Percentiles rank a stretch among this genome's conserved stretches.
Evolutionary conservation across 345 rosid genomes (phyloP).

Genomic region (Populus ilicifolia): DNA sequence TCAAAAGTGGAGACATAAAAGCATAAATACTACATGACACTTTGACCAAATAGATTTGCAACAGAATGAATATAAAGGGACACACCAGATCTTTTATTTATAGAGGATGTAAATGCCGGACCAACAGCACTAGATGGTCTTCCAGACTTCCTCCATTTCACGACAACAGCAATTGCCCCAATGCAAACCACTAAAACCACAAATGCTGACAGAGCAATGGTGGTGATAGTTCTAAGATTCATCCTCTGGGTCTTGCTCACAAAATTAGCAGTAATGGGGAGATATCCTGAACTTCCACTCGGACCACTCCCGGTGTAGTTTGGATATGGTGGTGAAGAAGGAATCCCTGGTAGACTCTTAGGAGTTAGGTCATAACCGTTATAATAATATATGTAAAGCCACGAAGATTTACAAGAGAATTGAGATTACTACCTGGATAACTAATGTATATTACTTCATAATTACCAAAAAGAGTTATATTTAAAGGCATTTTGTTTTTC

Average conservation of each 20-base stretch:
- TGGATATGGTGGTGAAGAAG: slow-evolving; percentile 74
- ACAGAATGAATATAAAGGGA: not conserved
- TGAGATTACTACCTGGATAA: slow-evolving; percentile 71
- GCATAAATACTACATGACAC: not conserved
- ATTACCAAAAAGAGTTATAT: slow-evolving; percentile 70
- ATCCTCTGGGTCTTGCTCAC: slow-evolving; percentile 61
- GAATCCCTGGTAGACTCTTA: slow-evolving; percentile 52
- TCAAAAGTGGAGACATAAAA: not conserved
- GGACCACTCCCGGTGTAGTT: slow-evolving; percentile 57
- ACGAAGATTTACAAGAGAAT: slow-evolving; percentile 12
- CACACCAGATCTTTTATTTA: slow-evolving; percentile 83
- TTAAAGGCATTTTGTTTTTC: slow-evolving; percentile 72
- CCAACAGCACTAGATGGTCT: slow-evolving; percentile 87
- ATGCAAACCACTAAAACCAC: slow-evolving; percentile 67
- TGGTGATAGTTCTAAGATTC: slow-evolving; percentile 62
- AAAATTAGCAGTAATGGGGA: slow-evolving; percentile 66
- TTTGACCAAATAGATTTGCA: not conserved
- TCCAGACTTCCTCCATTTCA: slow-evolving; percentile 76
- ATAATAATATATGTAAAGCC: slow-evolving; percentile 10
- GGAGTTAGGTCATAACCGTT: slow-evolving; percentile 17
- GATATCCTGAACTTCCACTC: slow-evolving; percentile 58
- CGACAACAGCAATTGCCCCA: slow-evolving; percentile 59
- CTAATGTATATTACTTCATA: slow-evolving; percentile 68
- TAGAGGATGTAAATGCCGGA: slow-evolving; percentile 60
- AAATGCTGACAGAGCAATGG: slow-evolving; percentile 73